These are phyloP conservation scores for Metrosideros polymorpha DNA, from an alignment of 441 rosid species.

Conservation along the genomic window DNA sequence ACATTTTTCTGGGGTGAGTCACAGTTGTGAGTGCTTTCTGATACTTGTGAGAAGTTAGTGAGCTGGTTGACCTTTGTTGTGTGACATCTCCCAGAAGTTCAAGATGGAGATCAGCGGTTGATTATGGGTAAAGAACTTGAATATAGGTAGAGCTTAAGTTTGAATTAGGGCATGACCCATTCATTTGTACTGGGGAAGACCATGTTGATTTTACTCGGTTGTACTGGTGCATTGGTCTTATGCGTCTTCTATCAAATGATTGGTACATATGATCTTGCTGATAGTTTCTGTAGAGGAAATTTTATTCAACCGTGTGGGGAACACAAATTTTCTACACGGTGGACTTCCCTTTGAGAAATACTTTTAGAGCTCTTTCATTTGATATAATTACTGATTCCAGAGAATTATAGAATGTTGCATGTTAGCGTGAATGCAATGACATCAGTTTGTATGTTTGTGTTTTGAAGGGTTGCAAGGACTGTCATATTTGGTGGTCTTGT, in stretches of 20 bases:
- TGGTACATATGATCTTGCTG: background rate
- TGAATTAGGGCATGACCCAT: background rate
- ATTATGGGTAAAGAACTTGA: background rate
- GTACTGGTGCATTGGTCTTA: background rate
- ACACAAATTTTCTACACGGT: background rate
- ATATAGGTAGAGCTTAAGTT: background rate
- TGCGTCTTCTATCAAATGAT: background rate
- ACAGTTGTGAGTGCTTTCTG: background rate
- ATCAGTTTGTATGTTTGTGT: slow-evolving; percentile 7
- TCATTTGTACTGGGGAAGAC: background rate
- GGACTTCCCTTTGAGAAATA: background rate
- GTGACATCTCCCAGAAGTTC: background rate
- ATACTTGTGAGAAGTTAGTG: background rate
- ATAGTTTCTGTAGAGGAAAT: background rate
- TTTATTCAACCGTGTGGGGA: background rate
- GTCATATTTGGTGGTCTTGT: slow-evolving; percentile 85
- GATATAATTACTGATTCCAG: background rate
- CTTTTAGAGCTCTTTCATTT: background rate
- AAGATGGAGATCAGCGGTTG: background rate
- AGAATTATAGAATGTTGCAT: background rate
- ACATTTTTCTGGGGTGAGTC: background rate
- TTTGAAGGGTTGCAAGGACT: slow-evolving; percentile 86
- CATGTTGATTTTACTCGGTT: background rate
- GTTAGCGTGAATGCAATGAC: background rate
- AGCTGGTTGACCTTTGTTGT: background rate